phyloP scores from a whole-genome alignment of 768 basidiomycete species.

The Holtermannia corniformis region DNA sequence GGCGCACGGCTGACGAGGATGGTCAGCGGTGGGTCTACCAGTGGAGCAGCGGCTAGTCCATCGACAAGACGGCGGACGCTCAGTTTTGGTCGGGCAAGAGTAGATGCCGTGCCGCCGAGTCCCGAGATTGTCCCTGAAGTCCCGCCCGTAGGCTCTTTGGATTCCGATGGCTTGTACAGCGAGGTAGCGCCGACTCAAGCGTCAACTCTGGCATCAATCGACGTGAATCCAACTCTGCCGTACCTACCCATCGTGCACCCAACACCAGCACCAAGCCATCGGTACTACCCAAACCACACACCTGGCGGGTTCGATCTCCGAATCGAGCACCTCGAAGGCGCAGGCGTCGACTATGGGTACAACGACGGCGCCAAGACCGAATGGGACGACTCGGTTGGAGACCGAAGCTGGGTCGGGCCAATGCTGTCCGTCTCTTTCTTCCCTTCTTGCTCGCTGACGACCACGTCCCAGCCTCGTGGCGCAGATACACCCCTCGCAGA shows the following conservation, averaged over 20 bases:
- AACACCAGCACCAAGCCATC: slow-evolving; percentile 19
- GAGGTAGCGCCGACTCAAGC: not conserved
- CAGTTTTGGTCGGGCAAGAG: slow-evolving; percentile 16
- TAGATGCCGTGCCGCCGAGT: slow-evolving; percentile 3
- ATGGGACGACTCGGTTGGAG: slow-evolving; percentile 18
- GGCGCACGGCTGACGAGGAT: slow-evolving; percentile 10
- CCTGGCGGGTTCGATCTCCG: slow-evolving; percentile 14
- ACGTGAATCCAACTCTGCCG: slow-evolving; percentile 7
- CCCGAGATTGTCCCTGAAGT: not conserved
- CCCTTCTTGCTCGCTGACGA: not conserved
- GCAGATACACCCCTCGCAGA: slow-evolving; percentile 25
- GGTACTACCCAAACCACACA: slow-evolving; percentile 34
- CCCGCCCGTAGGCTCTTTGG: too few species aligned
- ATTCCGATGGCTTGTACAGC: not conserved
- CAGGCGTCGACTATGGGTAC: slow-evolving; percentile 3
- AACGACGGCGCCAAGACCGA: slow-evolving; percentile 17
- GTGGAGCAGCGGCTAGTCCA: slow-evolving; percentile 8
- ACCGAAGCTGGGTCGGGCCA: slow-evolving; percentile 36
- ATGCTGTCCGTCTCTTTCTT: slow-evolving; percentile 29
- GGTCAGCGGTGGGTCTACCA: slow-evolving; percentile 13
- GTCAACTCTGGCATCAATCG: not conserved
- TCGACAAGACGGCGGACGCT: slow-evolving; percentile 8
- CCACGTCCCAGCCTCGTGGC: slow-evolving; percentile 23
- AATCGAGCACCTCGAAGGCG: slow-evolving; percentile 7
- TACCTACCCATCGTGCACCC: slow-evolving; percentile 20